Percentiles rank a stretch among this genome's conserved stretches.
These are phyloP conservation scores for Geotrichum restrictum DNA, from an alignment of 1,139 yeast species.

Conservation along the genomic window DNA sequence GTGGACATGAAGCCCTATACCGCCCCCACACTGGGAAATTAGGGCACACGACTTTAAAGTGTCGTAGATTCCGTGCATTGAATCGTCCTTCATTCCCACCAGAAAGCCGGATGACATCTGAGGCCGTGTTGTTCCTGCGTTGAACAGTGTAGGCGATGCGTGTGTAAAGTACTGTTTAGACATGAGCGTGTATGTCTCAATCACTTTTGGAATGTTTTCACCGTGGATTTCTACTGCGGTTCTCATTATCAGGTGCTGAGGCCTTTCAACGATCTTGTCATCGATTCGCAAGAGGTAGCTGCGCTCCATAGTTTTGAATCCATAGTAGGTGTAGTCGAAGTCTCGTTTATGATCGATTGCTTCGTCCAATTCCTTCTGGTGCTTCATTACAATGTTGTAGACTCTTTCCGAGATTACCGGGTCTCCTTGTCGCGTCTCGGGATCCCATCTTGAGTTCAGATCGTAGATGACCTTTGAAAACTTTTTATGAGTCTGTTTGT, in stretches of 20 bases:
- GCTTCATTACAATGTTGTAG: constrained; percentile 49
- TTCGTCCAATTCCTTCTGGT: constrained; percentile 55
- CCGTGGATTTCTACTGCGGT: constrained; percentile 79
- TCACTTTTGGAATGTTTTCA: constrained; percentile 53
- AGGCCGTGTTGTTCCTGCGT: constrained; percentile 71
- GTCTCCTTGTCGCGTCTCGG: constrained; percentile 57
- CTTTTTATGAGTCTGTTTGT: constrained; percentile 69
- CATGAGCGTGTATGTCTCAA: constrained; percentile 71
- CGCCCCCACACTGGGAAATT: constrained; percentile 79
- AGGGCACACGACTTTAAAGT: constrained; percentile 73
- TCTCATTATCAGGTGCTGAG: constrained; percentile 75
- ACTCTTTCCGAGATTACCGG: constrained; percentile 66
- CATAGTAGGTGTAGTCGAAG: constrained; percentile 64
- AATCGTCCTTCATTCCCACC: constrained; percentile 74
- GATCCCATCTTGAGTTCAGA: constrained; percentile 61
- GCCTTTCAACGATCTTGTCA: constrained; percentile 68
- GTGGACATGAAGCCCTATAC: constrained; percentile 75
- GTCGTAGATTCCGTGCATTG: constrained; percentile 75
- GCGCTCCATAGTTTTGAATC: constrained; percentile 70
- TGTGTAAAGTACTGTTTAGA: constrained; percentile 71
- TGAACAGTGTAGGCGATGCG: constrained; percentile 78
- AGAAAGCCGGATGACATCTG: constrained; percentile 79
- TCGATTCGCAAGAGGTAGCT: constrained; percentile 58
- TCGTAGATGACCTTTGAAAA: constrained; percentile 65
- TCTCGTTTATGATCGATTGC: constrained; percentile 67